A percentile compares a stretch with the other conserved stretches of the same genome.
Conservation (phyloP, 345 rosid species). For the Sisymbrium irio region DNA sequence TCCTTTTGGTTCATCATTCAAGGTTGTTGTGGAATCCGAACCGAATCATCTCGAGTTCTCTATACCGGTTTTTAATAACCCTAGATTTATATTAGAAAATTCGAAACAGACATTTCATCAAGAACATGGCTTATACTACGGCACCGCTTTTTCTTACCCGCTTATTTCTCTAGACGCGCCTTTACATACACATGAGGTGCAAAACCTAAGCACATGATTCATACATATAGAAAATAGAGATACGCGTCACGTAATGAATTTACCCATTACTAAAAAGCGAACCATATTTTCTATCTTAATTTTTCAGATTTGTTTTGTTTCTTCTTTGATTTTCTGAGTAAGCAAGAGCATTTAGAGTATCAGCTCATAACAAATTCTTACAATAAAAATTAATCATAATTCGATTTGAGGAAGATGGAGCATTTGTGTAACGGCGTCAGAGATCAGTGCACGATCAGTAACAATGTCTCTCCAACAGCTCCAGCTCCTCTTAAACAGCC, state of each 20-base stretch:
- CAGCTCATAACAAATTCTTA: neutral
- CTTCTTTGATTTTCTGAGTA: neutral
- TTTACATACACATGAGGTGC: neutral
- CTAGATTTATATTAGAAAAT: neutral
- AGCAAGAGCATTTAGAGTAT: neutral
- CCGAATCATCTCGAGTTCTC: neutral
- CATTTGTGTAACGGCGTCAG: constrained; percentile 29
- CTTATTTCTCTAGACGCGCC: constrained; percentile 8
- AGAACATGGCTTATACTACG: neutral
- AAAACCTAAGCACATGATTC: neutral
- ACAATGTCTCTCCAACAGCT: constrained; percentile 27
- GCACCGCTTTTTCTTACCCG: constrained; percentile 17
- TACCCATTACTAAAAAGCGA: neutral
- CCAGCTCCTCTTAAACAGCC: constrained; percentile 57
- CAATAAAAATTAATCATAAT: too few relatives aligned
- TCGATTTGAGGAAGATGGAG: constrained; percentile 16
- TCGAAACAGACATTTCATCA: neutral
- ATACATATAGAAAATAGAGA: neutral
- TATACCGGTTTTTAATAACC: neutral
- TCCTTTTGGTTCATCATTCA: neutral
- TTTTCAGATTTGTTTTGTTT: neutral
- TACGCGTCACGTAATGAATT: neutral
- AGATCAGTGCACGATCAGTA: constrained; percentile 35
- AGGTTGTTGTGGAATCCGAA: neutral
- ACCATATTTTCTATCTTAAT: neutral